phyloP scores from a whole-genome alignment of 2,329 filamentous ascomycete species.

The Colletotrichum phormii region DNA sequence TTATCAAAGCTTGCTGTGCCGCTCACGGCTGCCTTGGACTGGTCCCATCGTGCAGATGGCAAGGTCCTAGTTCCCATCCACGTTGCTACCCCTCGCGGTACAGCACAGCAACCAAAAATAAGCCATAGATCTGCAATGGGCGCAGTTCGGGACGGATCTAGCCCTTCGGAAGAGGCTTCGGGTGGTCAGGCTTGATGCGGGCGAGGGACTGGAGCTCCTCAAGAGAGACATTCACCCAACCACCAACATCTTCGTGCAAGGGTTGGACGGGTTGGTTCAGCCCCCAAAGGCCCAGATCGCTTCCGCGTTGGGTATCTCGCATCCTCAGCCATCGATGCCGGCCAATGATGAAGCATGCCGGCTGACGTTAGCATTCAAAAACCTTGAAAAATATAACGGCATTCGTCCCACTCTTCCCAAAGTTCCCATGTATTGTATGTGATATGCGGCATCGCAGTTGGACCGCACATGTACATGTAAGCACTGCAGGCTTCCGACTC shows the following conservation, averaged over 20 bases:
- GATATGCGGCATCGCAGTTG: slow-evolving; percentile 7
- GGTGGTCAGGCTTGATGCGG: not conserved
- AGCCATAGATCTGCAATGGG: slow-evolving; percentile 1
- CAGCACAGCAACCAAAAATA: not conserved
- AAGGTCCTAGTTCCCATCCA: not conserved
- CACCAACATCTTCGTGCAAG: slow-evolving; percentile 5
- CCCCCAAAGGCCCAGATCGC: slow-evolving; percentile 12
- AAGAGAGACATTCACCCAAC: slow-evolving; percentile 1
- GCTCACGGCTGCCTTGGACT: not conserved
- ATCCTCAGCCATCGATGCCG: not conserved
- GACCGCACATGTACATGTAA: not conserved
- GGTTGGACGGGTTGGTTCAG: not conserved
- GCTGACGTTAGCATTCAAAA: slow-evolving; percentile 21
- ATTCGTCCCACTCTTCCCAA: slow-evolving; percentile 8
- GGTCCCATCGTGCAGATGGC: slow-evolving; percentile 3
- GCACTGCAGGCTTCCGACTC: slow-evolving; percentile 3
- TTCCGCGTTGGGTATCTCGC: slow-evolving; percentile 6
- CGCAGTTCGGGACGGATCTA: not conserved
- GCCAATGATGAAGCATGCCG: slow-evolving; percentile 6
- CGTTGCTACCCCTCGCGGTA: not conserved
- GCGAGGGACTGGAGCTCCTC: not conserved
- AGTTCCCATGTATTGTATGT: not conserved
- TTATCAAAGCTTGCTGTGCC: slow-evolving; percentile 17
- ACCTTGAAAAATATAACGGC: slow-evolving; percentile 1
- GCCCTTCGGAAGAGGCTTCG: not conserved